These are phyloP conservation scores for Cryptococcus neoformans DNA, from an alignment of 1,284 basidiomycete genomes.

Conservation along the genomic window DNA sequence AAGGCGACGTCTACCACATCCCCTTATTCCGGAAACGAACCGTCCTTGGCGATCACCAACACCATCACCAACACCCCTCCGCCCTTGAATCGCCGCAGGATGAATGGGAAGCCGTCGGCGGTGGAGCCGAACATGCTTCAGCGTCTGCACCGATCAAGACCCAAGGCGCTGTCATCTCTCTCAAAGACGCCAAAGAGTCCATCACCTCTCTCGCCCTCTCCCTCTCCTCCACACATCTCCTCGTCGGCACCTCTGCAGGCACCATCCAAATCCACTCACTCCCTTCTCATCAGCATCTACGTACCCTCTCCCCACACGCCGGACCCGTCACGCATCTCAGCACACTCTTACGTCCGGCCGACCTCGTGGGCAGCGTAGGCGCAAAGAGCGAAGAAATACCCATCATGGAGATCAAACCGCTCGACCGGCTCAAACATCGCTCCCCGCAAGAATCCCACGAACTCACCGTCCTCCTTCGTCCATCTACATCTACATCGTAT, in stretches of 20 bases:
- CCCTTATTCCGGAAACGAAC: slow-evolving; percentile 69
- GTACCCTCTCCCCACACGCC: slow-evolving; percentile 66
- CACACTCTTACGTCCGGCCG: slow-evolving; percentile 75
- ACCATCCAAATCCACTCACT: slow-evolving; percentile 80
- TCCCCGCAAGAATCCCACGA: slow-evolving; percentile 34
- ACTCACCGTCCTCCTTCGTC: slow-evolving; percentile 25
- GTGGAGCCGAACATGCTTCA: slow-evolving; percentile 63
- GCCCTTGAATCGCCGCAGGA: slow-evolving; percentile 44
- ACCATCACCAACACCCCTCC: too few species aligned
- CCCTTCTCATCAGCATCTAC: slow-evolving; percentile 81
- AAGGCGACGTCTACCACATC: slow-evolving; percentile 72
- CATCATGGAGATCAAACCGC: slow-evolving; percentile 42
- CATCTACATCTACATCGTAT: slow-evolving; percentile 3
- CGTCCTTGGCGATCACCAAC: slow-evolving; percentile 45
- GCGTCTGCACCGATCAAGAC: slow-evolving; percentile 66
- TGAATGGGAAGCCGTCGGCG: slow-evolving; percentile 64
- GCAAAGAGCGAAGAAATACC: slow-evolving; percentile 32
- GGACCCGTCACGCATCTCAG: slow-evolving; percentile 70
- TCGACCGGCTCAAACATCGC: slow-evolving; percentile 45
- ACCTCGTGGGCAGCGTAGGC: slow-evolving; percentile 56
- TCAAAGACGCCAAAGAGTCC: slow-evolving; percentile 35
- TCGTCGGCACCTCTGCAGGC: slow-evolving; percentile 63
- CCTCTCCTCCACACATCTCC: slow-evolving; percentile 64
- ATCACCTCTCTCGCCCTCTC: slow-evolving; percentile 74
- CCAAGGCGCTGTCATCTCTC: slow-evolving; percentile 42